phyloP scores from a whole-genome alignment of 192 early-diverging fungal genomes.

The Linnemannia schmuckeri region DNA sequence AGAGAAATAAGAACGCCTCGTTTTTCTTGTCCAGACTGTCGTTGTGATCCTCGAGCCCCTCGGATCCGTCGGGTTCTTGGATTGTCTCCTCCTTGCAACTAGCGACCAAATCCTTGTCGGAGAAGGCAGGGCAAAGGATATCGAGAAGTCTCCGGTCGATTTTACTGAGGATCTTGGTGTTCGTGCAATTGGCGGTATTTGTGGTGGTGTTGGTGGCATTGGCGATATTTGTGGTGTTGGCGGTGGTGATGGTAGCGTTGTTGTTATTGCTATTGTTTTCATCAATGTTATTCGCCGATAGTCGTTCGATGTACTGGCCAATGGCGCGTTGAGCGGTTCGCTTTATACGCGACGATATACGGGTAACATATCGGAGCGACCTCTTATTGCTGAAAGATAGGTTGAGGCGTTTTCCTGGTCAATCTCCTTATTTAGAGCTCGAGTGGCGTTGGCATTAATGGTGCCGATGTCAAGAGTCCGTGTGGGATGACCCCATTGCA shows the following conservation, averaged over 20 bases:
- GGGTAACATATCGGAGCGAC: background rate
- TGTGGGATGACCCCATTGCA: background rate
- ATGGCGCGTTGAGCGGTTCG: too few relatives aligned
- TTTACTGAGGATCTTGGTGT: too few relatives aligned
- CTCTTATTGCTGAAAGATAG: background rate
- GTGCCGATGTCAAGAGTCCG: background rate
- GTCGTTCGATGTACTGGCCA: background rate
- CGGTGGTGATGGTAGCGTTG: background rate
- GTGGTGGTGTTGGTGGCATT: background rate
- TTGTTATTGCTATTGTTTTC: background rate
- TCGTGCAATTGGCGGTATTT: too few relatives aligned
- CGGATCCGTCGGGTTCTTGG: background rate
- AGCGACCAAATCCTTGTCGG: too few relatives aligned
- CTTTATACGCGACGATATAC: too few relatives aligned
- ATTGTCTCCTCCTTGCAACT: background rate
- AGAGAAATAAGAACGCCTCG: background rate
- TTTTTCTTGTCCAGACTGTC: slow-evolving; percentile 8
- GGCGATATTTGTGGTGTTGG: background rate
- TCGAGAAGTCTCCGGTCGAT: too few relatives aligned
- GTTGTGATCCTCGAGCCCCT: background rate
- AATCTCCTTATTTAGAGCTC: background rate
- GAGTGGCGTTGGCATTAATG: slow-evolving; percentile 1
- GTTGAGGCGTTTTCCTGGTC: background rate
- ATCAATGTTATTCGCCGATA: background rate
- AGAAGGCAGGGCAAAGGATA: too few relatives aligned